Base-by-base conservation (phyloP, 441 rosid genomes). In the Macaranga tanarius region DNA sequence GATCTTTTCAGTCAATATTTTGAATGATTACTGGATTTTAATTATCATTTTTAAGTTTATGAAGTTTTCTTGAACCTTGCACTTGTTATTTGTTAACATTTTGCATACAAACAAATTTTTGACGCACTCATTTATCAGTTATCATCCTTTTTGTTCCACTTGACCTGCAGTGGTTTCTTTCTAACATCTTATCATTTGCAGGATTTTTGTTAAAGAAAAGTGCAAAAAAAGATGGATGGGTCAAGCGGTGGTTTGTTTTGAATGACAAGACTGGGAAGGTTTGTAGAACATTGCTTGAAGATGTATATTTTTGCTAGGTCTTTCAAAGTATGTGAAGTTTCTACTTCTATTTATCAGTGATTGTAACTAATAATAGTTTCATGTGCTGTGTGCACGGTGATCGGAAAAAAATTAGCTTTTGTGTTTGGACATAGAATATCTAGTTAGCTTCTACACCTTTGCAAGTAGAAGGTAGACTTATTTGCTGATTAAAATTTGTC, bases 241-340 rank as follows among this genome's bases (percentile, higher is more conserved):
- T 90, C 76, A 86, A 81, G 84, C 89, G 93, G 58, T 95, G 99
- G 99, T 95, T 95, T 87, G 99, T 95, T 60, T 79, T 95, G 76
- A 95, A 92, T 84, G 97, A 91, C 82, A 95, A 91, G 86, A 91
- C 84, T 61, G 98, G 98, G 79, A 95, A 95, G 98, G 99, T 91
- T 77, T 78, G 88, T 72, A 48, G 48, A 7, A 44, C 2, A 7
- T 44, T 58, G 17, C 44, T 58, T 10, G 9, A 62, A 19, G 44
- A 70, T 47, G 5, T 59, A 12, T 2, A 23, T 56, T 42, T 57
- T 13, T 54, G 44, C 7, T 60, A 48, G 31, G 19, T 11, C 26
- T 19, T 3, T 38, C 23, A 13, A 61, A 48, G 7, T 31, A 25
- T 59, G 50, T 25, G 26, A 38, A 23, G 55, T 20, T 11, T 40